Percentiles rank a stretch among this genome's conserved stretches.
Conservation (phyloP, 768 basidiomycete species). For the Rickenella mellea region DNA sequence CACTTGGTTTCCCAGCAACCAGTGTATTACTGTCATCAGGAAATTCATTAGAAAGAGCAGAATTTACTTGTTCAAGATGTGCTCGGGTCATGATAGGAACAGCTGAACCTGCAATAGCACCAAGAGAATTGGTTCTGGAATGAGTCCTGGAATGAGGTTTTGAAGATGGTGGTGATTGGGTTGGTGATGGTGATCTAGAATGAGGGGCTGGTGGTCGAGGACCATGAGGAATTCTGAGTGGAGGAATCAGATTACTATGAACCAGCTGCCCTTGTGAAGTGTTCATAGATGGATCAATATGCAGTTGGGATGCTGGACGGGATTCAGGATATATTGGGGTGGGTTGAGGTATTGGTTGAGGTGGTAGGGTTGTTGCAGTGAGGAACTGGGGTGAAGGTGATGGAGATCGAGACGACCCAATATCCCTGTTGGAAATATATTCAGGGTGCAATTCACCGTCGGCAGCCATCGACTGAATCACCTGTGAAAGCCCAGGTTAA, state of each 20-base stretch:
- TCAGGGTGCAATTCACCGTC: constrained; percentile 17
- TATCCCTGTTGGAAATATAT: constrained; percentile 7
- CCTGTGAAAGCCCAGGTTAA: no score
- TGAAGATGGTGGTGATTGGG: constrained; percentile 20
- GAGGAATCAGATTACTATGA: no score
- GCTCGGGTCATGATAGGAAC: no score
- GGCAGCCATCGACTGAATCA: no score
- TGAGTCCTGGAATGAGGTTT: background rate
- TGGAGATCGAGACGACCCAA: constrained; percentile 20
- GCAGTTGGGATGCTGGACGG: constrained; percentile 2
- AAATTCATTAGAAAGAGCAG: no score
- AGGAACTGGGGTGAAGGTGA: constrained; percentile 19
- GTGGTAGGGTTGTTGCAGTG: constrained; percentile 20
- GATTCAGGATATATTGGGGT: constrained; percentile 7
- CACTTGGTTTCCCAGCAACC: constrained; percentile 56
- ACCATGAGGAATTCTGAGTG: constrained; percentile 59
- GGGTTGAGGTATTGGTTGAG: constrained; percentile 9
- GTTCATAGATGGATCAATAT: constrained; percentile 16
- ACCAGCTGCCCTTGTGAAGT: no score
- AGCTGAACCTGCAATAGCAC: background rate
- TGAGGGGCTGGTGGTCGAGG: constrained; percentile 51
- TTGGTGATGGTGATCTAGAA: constrained; percentile 68
- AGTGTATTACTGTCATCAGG: constrained; percentile 5
- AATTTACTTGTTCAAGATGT: no score
- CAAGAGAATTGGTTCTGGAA: background rate